Evolutionary conservation across 2,329 filamentous ascomycete species (phyloP), one percentile per base, ranked within the genome.

Genomic region (Magnaporthales sp.): DNA sequence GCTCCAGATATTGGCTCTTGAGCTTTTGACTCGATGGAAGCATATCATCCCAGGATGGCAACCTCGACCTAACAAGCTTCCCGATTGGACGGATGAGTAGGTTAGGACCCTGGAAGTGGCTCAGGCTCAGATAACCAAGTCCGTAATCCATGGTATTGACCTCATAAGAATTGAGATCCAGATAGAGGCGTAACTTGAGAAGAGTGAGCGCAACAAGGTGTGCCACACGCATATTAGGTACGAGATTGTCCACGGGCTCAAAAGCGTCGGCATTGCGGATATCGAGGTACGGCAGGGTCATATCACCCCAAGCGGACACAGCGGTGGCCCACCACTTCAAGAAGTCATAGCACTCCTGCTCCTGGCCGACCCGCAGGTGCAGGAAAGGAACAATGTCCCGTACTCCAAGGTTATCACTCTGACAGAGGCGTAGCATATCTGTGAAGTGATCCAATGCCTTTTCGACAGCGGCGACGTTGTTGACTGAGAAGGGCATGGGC

Each of bases 311-410:
- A 2, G 71, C 63, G n/a, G 68, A 46, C 6, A 67, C 73, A 1
- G 68, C 68, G 0, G 71, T 74, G 5, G 68, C 71, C 74, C 75
- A 83, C 80, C 79, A 83, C 72, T 81, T 83, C 70, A 82, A 38
- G 66, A 83, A 82, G 69, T 81, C 78, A 69, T 82, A 82, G 71
- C 74, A 75, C 58, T 75, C 74, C 66, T 77, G 75, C 60, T 77
- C 75, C 30, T 68, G 69, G 30, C 69, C 74, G 7, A 77, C 71
- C 27, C 73, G 73, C 38, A 77, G 70, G 62, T 74, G 63, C 26
- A 76, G 70, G 24, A 54, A 62, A 6, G 67, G 67, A 10, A 68
- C 60, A 51, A 70, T 62, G 58, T 66, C 64, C 62, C 70, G 70
- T 64, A 63, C 5, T 29, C 65, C 64, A 56, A 70, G 46, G 63